Conservation (phyloP, 257 asterid species). For the Solanum verrucosum region DNA sequence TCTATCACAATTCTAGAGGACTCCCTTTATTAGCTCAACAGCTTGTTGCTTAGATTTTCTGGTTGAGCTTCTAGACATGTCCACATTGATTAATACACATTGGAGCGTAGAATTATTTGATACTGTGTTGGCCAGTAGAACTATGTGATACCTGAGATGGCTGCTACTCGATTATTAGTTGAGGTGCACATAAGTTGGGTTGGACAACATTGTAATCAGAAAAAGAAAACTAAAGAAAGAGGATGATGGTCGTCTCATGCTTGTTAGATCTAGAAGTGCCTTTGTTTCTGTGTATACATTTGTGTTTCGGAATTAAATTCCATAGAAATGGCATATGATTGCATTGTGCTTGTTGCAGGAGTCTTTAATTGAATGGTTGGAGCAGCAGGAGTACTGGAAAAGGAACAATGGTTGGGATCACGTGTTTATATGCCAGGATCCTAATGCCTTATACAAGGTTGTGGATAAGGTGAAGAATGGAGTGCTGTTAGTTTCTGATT, state of each 20-base stretch:
- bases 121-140: background rate
- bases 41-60: background rate
- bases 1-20: background rate
- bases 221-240: background rate
- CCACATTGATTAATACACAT: background rate
- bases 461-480: constrained; percentile 82
- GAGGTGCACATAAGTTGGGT: background rate
- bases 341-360: constrained; percentile 45
- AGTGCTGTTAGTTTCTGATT: constrained; percentile 88
- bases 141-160: background rate
- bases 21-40: background rate
- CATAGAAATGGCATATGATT: background rate
- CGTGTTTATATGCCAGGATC: constrained; percentile 94
- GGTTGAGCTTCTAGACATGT: background rate
- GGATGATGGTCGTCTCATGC: background rate
- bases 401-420: constrained; percentile 98
- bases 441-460: constrained; percentile 86
- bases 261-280: background rate
- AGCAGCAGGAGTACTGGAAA: constrained; percentile 73
- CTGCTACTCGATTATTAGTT: background rate
- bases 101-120: background rate
- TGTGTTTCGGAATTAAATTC: background rate
- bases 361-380: constrained; percentile 83
- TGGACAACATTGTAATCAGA: background rate
- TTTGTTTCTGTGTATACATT: background rate